A percentile compares a stretch with the other conserved stretches of the same genome.
phyloP scores from a whole-genome alignment of 2,329 filamentous ascomycete species.

The Colletotrichum sp. region DNA sequence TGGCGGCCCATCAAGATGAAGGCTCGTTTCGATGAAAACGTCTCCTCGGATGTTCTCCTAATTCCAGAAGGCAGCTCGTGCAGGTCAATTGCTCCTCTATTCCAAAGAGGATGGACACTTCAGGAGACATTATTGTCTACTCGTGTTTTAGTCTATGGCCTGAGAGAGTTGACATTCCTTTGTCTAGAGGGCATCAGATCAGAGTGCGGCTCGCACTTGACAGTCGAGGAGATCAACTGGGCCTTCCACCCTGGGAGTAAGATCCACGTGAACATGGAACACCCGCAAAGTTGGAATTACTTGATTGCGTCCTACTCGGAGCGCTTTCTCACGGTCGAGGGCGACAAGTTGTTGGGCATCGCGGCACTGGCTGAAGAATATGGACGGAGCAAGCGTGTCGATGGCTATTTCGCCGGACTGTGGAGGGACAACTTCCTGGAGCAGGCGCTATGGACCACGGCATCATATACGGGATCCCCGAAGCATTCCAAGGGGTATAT shows the following conservation, averaged over 20 bases:
- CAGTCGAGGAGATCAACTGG: background rate
- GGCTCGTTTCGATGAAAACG: background rate
- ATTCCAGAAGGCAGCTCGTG: background rate
- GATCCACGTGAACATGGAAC: background rate
- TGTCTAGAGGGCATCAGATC: background rate
- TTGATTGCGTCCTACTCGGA: background rate
- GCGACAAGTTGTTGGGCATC: background rate
- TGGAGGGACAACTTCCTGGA: background rate
- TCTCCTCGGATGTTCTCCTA: background rate
- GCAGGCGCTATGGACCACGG: background rate
- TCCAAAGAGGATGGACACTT: background rate
- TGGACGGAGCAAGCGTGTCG: background rate
- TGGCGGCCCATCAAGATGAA: background rate
- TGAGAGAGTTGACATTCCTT: background rate
- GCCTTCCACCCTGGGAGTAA: background rate
- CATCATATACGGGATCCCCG: accelerated
- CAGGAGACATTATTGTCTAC: background rate
- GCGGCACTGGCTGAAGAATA: background rate
- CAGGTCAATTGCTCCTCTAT: background rate
- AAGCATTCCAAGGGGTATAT: background rate
- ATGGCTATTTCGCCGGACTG: background rate
- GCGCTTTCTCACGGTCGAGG: background rate
- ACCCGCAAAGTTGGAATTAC: background rate
- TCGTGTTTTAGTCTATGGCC: background rate
- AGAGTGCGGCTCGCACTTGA: background rate